Percentiles rank a stretch among this genome's conserved stretches.
These are phyloP conservation scores for Ceratocystis papillata DNA, from an alignment of 2,329 filamentous ascomycete genomes.

Conservation along the genomic window DNA sequence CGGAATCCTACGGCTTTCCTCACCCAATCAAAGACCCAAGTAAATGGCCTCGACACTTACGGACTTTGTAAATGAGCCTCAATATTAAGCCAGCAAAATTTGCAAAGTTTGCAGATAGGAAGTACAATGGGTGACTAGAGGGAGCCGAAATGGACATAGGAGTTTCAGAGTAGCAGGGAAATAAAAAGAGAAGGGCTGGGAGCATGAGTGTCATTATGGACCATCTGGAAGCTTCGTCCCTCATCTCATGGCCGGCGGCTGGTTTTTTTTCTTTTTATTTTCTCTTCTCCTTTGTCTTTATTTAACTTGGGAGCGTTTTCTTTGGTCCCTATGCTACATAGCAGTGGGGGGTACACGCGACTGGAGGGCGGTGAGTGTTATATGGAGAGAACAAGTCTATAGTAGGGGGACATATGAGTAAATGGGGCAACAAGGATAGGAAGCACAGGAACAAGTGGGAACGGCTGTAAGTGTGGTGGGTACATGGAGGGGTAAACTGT, in stretches of 20 bases:
- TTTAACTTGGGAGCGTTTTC: too few species aligned
- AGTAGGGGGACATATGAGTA: neutral
- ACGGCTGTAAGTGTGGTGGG: slow-evolving; percentile 4
- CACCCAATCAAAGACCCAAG: neutral
- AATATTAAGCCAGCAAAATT: neutral
- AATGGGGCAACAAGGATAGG: slow-evolving; percentile 1
- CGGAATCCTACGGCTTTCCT: slow-evolving; percentile 6
- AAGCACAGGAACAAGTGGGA: neutral
- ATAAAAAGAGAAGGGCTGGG: too few species aligned
- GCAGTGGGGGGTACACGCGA: neutral
- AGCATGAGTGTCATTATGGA: too few species aligned
- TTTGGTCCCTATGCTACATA: too few species aligned
- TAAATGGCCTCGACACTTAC: neutral
- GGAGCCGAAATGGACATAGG: neutral
- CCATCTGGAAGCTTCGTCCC: too few species aligned
- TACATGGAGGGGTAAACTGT: slow-evolving; percentile 4
- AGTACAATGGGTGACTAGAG: neutral
- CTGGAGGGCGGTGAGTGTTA: neutral
- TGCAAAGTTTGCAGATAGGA: neutral
- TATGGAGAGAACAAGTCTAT: neutral
- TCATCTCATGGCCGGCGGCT: too few species aligned
- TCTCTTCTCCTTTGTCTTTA: too few species aligned
- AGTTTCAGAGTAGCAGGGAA: neutral
- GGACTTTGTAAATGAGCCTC: slow-evolving; percentile 9
- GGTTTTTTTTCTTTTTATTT: too few species aligned